These are phyloP conservation scores for Colletotrichum abscissum DNA, from an alignment of 2,329 filamentous ascomycete genomes.

Conservation along the genomic window DNA sequence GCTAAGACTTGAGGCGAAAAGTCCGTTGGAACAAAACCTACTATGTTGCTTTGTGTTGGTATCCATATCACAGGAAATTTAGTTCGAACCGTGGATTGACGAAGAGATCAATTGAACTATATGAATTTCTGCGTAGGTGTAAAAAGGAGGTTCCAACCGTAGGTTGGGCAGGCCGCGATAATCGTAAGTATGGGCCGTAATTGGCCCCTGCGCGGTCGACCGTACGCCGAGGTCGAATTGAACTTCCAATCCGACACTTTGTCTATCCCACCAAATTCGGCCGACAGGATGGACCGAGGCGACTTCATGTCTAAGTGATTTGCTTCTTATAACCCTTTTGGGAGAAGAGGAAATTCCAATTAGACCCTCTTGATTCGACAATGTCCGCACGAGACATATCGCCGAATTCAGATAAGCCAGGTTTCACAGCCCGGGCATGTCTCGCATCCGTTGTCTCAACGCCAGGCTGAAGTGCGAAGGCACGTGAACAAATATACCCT, in stretches of 20 bases:
- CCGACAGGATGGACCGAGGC: neutral
- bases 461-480: neutral
- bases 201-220: too few relatives aligned
- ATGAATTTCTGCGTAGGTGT: too few relatives aligned
- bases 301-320: neutral
- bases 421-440: neutral
- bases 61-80: too few relatives aligned
- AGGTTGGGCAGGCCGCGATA: too few relatives aligned
- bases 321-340: neutral
- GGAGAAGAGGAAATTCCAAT: neutral
- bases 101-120: too few relatives aligned
- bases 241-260: too few relatives aligned
- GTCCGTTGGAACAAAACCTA: neutral
- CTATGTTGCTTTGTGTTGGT: neutral
- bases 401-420: neutral
- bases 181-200: too few relatives aligned
- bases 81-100: too few relatives aligned
- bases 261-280: neutral
- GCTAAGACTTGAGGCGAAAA: too few relatives aligned
- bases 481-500: neutral
- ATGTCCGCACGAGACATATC: neutral
- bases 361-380: neutral
- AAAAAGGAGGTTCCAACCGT: too few relatives aligned
- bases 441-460: neutral
- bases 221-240: too few relatives aligned